A percentile compares a stretch with the other conserved stretches of the same genome.
Evolutionary conservation across 257 asterid species (phyloP).

Genomic region (Oldenlandia corymbosa): DNA sequence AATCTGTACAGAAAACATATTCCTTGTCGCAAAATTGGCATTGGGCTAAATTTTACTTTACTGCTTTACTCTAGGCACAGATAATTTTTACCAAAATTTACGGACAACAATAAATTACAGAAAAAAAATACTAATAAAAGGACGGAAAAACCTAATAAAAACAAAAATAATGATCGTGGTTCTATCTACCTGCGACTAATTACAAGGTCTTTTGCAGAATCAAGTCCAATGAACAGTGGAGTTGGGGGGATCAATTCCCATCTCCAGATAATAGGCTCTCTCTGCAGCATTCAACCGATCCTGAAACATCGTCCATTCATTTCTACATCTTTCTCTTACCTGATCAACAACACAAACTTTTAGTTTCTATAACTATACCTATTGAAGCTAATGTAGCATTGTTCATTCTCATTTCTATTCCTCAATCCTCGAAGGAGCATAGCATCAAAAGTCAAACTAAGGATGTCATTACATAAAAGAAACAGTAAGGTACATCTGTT

Average conservation of each 20-base stretch:
- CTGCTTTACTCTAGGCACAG: too few species aligned
- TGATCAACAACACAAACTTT: conserved; percentile 15
- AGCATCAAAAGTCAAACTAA: background rate
- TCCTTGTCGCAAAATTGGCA: too few species aligned
- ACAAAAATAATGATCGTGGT: background rate
- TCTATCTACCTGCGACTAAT: background rate
- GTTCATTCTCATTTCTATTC: background rate
- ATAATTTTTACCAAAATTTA: background rate
- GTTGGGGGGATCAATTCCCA: conserved; percentile 64
- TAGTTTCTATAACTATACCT: too few species aligned
- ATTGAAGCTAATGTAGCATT: background rate
- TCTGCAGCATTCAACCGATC: conserved; percentile 71
- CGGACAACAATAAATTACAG: background rate
- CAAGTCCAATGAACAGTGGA: conserved; percentile 41
- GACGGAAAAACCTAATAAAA: background rate
- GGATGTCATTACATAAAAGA: background rate
- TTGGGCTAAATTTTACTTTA: too few species aligned
- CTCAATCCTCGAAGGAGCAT: background rate
- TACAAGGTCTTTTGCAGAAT: conserved; percentile 4
- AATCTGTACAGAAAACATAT: too few species aligned
- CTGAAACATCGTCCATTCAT: conserved; percentile 77
- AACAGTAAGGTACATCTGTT: background rate
- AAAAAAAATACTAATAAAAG: background rate
- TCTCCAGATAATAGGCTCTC: conserved; percentile 50
- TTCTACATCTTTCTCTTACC: conserved; percentile 82